Evolutionary conservation across 1,284 basidiomycete genomes (phyloP), one percentile per base, ranked within the genome.

Genomic region (Schizophyllum commune): DNA sequence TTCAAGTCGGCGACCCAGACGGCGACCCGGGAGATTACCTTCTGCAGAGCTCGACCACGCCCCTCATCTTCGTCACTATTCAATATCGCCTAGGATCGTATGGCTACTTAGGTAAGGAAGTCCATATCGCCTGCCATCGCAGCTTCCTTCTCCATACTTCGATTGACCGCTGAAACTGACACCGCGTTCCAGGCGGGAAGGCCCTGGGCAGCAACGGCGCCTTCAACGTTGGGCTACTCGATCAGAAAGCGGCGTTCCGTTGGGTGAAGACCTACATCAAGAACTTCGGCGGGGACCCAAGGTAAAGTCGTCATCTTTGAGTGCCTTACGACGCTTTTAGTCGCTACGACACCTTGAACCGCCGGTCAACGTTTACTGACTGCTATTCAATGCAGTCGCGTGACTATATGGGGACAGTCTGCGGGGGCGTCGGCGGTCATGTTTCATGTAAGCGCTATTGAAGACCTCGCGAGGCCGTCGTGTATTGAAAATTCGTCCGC

Each of bases 221-320:
- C 11, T 61, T 74, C 19, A 77, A 77, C 61, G 67, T 77, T 27
- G 76, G 75, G 9, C 66, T 76, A 15, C 70, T 69, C 33, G 76
- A 78, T 57, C 53, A 55, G 27, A 55, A 19, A 11, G 53, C 53
- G 13, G 81, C 79, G 0, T 67, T 84, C 5, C 61, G 72, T 59
- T 83, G 81, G 82, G 71, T 83, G 0, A 76, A 81, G 51, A 63
- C 74, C 34, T 75, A 83, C 63, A 81, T 85, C 59, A 55, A 63
- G 0, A 67, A 67, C 0, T 84, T 85, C 57, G 81, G 83, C 1
- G 83, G 83, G 2, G 77, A 83, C 62, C 72, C 73, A 77, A 78
- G 60, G 73, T 69, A 22, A 76, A 76, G 65, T 74, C 5, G 76
- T 77, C 65, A 76, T 77, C 66, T 75, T 73, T 61, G 54, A 62